Conservation (phyloP, 106 monocot genomes). For the Iris macrosiphon region DNA sequence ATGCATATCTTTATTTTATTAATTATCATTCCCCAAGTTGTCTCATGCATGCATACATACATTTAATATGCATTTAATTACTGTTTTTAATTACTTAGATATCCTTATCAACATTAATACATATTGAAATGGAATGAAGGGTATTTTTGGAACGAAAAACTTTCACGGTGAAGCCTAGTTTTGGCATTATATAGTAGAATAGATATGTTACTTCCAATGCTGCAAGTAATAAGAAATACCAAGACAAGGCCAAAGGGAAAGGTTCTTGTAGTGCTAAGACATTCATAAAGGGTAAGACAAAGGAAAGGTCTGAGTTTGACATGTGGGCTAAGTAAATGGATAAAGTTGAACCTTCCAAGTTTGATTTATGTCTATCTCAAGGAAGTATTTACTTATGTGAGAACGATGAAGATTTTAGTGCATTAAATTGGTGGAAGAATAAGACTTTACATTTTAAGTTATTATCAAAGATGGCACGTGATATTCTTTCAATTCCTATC, state of each 20-base stretch:
- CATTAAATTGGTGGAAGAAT: slow-evolving; percentile 5
- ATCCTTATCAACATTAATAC: too few species aligned
- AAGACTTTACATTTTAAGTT: slow-evolving; percentile 5
- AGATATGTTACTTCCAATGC: slow-evolving; percentile 4
- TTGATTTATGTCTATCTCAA: slow-evolving; percentile 12
- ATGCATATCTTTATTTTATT: too few species aligned
- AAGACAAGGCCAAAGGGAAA: neutral
- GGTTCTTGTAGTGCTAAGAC: neutral
- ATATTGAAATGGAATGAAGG: too few species aligned
- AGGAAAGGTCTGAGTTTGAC: slow-evolving; percentile 6
- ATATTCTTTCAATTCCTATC: slow-evolving; percentile 2
- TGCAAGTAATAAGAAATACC: neutral
- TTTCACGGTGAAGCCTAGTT: too few species aligned
- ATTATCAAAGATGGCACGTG: slow-evolving; percentile 12
- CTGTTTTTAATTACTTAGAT: too few species aligned
- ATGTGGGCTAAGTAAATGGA: too few species aligned
- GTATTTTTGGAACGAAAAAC: too few species aligned
- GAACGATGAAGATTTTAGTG: slow-evolving; percentile 3
- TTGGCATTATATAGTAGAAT: too few species aligned
- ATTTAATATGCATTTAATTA: too few species aligned
- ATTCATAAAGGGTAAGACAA: neutral
- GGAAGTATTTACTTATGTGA: neutral
- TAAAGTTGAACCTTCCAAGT: slow-evolving; percentile 2
- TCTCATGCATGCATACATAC: too few species aligned
- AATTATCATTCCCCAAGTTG: too few species aligned